Base-by-base conservation (phyloP, 1,284 basidiomycete species). In the Pseudozyma thailandica region DNA sequence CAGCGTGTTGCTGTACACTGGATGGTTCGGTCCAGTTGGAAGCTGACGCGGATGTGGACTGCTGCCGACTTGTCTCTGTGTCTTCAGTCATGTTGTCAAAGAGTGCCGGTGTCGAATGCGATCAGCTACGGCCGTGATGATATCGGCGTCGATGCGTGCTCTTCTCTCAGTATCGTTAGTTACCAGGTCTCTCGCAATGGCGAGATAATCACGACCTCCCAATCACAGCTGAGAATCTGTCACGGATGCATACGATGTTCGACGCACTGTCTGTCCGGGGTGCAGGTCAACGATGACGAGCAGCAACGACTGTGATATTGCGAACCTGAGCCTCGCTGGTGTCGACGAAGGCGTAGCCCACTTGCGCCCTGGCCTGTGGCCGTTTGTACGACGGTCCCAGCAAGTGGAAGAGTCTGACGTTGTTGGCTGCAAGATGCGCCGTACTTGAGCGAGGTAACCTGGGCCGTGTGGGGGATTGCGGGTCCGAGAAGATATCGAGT, bases 401-500 rank as follows among this genome's bases (percentile, higher is more conserved):
- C 25, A 31, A 43, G 44, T 39, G 49, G 49, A 18, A 33, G 31
- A 21, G 30, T 44, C 37, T 28, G 27, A 38, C 38, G 55, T 46
- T 33, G 50, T 38, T 20, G 45, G 20, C 39, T 44, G 56, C 51
- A 37, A 26, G 42, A 50, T 41, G 42, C 28, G 37, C 18, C 23
- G 23, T 31, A 31, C 39, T 37, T 51, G 39, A 46, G 44, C 45
- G 44, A 26, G 39, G 28, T 30, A 20, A 30, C 21, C 30, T 28
- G 28, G 50, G 63, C 57, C 42, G n/a, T 39, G 63, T 50, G 57
- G 42, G 41, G 56, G 39, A 25, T 46, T 50, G 62, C 62, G 61
- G 61, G 41, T 64, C 61, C 61, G 61, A 58, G 50, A 64, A 53
- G 31, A 64, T 55, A 52, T 59, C 50, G 38, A 50, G 26, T 13